Conservation (phyloP, 495 filamentous ascomycete genomes). For the Lepraria neglecta region DNA sequence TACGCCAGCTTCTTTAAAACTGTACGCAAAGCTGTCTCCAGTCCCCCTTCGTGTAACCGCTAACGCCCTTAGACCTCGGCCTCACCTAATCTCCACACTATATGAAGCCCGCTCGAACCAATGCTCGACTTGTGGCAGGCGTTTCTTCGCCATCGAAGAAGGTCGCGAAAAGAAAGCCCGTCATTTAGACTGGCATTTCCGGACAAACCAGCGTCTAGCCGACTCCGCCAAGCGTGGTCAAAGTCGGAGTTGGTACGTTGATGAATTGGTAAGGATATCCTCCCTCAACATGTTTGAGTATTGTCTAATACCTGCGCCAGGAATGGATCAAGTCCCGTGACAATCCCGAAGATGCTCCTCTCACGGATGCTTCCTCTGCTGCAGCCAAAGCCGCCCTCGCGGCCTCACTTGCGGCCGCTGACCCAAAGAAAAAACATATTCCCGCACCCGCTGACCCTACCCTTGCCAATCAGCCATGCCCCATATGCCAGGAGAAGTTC, state of each 20-base stretch:
- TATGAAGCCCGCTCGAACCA: conserved; percentile 75
- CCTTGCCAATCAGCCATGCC: conserved; percentile 66
- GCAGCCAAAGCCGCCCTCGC: conserved; percentile 35
- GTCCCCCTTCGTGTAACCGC: conserved; percentile 23
- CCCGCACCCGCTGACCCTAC: conserved; percentile 72
- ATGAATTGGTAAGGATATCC: conserved; percentile 64
- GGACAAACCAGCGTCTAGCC: conserved; percentile 79
- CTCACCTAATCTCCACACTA: conserved; percentile 61
- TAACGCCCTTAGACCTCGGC: conserved; percentile 57
- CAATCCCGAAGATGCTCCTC: conserved; percentile 53
- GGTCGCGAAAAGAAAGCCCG: conserved; percentile 80
- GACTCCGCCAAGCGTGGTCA: conserved; percentile 77
- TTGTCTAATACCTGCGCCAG: conserved; percentile 34
- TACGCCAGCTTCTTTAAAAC: conserved; percentile 69
- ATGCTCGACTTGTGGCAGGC: conserved; percentile 84
- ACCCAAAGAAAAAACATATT: conserved; percentile 67
- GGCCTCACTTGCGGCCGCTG: conserved; percentile 42
- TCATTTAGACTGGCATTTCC: conserved; percentile 97
- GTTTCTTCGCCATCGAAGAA: conserved; percentile 69
- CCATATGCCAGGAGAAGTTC: conserved; percentile 93
- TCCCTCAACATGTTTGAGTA: conserved; percentile 23
- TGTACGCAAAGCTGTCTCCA: conserved; percentile 46
- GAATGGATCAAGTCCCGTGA: conserved; percentile 88
- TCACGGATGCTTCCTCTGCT: conserved; percentile 37
- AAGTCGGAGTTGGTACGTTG: conserved; percentile 87